Percentiles rank a stretch among this genome's conserved stretches.
Conservation (phyloP, 192 early-diverging fungal species). For the Coemansia sp. region DNA sequence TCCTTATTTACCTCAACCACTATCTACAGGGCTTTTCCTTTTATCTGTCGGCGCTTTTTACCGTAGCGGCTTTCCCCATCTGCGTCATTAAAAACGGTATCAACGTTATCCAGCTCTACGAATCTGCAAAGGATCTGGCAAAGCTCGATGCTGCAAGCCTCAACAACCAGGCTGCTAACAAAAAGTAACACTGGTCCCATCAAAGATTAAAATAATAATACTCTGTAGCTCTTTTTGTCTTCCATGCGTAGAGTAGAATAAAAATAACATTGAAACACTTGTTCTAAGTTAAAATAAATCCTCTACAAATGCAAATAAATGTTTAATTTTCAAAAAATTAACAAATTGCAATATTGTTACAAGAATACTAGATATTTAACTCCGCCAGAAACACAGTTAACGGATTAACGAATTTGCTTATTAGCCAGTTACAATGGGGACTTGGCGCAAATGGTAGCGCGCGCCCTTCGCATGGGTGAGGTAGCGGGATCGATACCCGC, state of each 20-base stretch:
- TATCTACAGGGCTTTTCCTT: slow-evolving; percentile 37
- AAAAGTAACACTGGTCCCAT: neutral
- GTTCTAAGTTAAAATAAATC: too few relatives aligned
- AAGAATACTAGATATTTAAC: neutral
- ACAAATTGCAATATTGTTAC: too few relatives aligned
- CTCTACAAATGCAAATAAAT: too few relatives aligned
- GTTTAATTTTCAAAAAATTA: too few relatives aligned
- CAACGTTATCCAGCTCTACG: slow-evolving; percentile 91
- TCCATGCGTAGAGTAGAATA: neutral
- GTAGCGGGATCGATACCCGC: slow-evolving; percentile 5
- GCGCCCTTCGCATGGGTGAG: slow-evolving; percentile 10
- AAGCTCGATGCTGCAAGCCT: slow-evolving; percentile 58
- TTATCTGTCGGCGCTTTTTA: slow-evolving; percentile 16
- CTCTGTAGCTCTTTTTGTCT: neutral
- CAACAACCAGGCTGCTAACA: slow-evolving; percentile 13
- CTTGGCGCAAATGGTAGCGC: slow-evolving; percentile 7
- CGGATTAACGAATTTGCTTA: neutral
- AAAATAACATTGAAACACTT: neutral
- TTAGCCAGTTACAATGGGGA: neutral
- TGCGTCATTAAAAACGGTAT: slow-evolving; percentile 86
- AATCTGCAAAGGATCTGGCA: slow-evolving; percentile 78
- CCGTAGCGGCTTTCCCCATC: slow-evolving; percentile 64
- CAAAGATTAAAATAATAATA: neutral
- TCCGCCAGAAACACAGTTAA: neutral
- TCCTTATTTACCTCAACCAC: slow-evolving; percentile 76